Base-by-base conservation (phyloP, 257 asterid species). In the Anisodus acutangulus region DNA sequence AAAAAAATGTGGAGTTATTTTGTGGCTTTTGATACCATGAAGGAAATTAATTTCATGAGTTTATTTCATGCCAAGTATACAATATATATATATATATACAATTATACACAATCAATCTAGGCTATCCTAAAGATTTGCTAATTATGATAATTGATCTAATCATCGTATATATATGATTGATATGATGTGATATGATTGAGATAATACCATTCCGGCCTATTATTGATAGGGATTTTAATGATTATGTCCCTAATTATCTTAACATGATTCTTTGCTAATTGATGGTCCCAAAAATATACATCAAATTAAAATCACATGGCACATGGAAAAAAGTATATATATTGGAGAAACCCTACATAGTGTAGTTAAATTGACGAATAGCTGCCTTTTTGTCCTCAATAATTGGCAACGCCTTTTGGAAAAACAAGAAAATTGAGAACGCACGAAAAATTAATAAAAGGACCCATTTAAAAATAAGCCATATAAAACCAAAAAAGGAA, bases 361-460 rank as follows among this genome's bases (percentile, higher is more conserved):
- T 55, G 35, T 41, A 55, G 35, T 31, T 6, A 8, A 31, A 35
- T 31, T 35, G 72, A 66, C 6, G 5, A 70, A 0, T 17, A 70
- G 79, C 79, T 17, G 37, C 79, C 79, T 9, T 17, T 43, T 70
- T 70, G 57, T 70, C 57, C 35, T 70, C 37, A 43, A 70, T 70
- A 17, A 43, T 68, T 68, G 78, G 13, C 11, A 26, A 60, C 9
- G 12, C 19, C 0, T 11, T 54, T 54, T 54, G 17, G 35, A 31
- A 31, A 11, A 54, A 12, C 13, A 54, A 12, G 12, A 0, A 54
- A 53, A 9, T 9, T 53, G 59, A 13, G 6, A 54, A 54, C 59
- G 6, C 17, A 12, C 17, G 57, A 54, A 54, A 64, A 26, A 63
- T 63, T 26, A 26, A 64, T 4, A 64, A 10, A 9, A 26, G 71